Evolutionary conservation across 208 protist genomes (phyloP).

Genomic region (Crithidia bombi): DNA sequence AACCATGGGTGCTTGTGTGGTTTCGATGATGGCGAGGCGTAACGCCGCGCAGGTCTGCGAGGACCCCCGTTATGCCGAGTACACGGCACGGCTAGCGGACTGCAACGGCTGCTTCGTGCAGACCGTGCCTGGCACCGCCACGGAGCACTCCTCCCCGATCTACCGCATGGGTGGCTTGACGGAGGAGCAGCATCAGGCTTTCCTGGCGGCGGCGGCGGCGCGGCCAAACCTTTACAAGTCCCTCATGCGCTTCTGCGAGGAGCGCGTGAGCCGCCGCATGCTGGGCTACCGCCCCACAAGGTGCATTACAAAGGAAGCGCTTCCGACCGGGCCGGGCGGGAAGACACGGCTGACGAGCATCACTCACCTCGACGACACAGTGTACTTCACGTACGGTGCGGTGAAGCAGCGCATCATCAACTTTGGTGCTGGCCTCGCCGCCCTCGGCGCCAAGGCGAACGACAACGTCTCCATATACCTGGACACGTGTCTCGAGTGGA

Average conservation of each 20-base stretch:
- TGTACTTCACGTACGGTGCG: conserved; percentile 47
- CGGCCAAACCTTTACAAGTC: conserved; percentile 29
- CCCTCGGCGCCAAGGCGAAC: conserved; percentile 45
- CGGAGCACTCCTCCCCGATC: conserved; percentile 40
- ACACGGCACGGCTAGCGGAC: conserved; percentile 19
- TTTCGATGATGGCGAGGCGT: conserved; percentile 45
- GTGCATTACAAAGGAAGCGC: conserved; percentile 25
- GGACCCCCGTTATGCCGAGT: conserved; percentile 32
- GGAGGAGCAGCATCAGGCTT: conserved; percentile 20
- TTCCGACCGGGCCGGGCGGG: conserved; percentile 36
- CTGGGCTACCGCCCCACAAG: conserved; percentile 48
- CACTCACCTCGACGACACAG: conserved; percentile 55
- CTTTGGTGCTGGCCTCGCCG: conserved; percentile 62
- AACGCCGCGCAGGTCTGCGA: conserved; percentile 30
- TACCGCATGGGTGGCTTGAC: conserved; percentile 50
- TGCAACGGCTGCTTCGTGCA: conserved; percentile 36
- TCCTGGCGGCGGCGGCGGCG: conserved; percentile 16
- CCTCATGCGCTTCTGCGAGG: conserved; percentile 26
- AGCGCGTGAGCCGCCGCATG: conserved; percentile 31
- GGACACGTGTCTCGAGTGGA: conserved; percentile 87
- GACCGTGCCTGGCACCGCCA: conserved; percentile 54
- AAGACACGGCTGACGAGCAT: conserved; percentile 39
- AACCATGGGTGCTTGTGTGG: conserved; percentile 53
- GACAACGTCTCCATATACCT: conserved; percentile 76
- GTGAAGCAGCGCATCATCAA: conserved; percentile 43